These are phyloP conservation scores for Cyamopsis tetragonoloba DNA, from an alignment of 306 rosid species.

Conservation along the genomic window DNA sequence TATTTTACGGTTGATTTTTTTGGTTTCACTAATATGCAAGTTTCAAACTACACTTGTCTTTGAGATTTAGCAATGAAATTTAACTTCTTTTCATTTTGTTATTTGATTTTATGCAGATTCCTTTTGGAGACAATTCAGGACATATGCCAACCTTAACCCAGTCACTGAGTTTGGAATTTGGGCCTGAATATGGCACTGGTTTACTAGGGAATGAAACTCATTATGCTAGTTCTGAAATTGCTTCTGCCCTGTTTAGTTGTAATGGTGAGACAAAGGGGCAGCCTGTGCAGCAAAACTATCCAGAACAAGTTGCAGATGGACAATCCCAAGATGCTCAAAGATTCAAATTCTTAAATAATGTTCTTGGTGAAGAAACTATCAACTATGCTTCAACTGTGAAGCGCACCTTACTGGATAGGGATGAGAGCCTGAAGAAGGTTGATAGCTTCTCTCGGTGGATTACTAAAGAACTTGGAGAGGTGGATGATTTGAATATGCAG, in stretches of 20 bases:
- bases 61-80: background rate
- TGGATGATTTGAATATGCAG: constrained; percentile 71
- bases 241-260: constrained; percentile 28
- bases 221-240: constrained; percentile 34
- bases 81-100: constrained; percentile 25
- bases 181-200: constrained; percentile 27
- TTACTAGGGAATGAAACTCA: constrained; percentile 33
- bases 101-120: constrained; percentile 40
- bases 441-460: constrained; percentile 93
- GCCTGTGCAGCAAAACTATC: constrained; percentile 33
- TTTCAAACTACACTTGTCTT: background rate
- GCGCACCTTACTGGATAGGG: constrained; percentile 54
- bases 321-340: constrained; percentile 29
- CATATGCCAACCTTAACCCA: constrained; percentile 43
- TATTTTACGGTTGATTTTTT: background rate
- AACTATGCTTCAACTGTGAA: constrained; percentile 47
- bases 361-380: constrained; percentile 44
- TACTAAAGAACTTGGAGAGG: constrained; percentile 70
- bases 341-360: constrained; percentile 37
- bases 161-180: constrained; percentile 46
- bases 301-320: constrained; percentile 36
- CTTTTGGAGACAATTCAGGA: constrained; percentile 50
- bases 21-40: background rate
- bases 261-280: constrained; percentile 38
- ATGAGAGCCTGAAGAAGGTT: constrained; percentile 81